Evolutionary conservation across 2,329 filamentous ascomycete species (phyloP), one percentile per base, ranked within the genome.

Genomic region (Aspergillus pseudotamarii): DNA sequence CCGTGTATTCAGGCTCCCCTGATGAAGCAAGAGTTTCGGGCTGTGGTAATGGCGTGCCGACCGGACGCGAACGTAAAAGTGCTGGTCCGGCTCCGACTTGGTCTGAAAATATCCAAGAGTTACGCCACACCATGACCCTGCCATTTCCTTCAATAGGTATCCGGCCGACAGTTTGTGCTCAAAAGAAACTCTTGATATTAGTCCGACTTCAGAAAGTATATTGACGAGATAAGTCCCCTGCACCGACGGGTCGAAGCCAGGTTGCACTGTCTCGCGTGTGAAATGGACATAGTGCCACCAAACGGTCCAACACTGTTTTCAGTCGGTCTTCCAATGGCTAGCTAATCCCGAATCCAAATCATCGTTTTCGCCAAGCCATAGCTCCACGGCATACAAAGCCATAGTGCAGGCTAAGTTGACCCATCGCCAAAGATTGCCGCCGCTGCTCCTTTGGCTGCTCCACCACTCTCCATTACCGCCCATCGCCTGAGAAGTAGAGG

Each of bases 241-340:
- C 21, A 36, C 23, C 36, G 32, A 26, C 21, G 21, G 16, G 26
- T 46, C 14, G 48, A 50, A 55, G 16, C 32, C 32, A 56, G 16
- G 14, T 21, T 23, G 58, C 36, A 26, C n/a, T 21, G 30, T 23
- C 36, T 59, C 16, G 34, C 50, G 28, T 45, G 23, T 21, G 16
- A 56, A 21, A 12, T 48, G 32, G 34, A 30, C 21, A 57, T 23
- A 50, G 1, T 45, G 55, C 48, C 54, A 41, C 34, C 28, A 38
- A 36, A 19, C 28, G 48, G 28, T 28, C 34, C 36, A 36, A 43
- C 36, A 23, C 11, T 23, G 23, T 21, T 21, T 21, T 91, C 84
- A 97, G 77, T 97, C 94, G 26, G 89, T 90, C 82, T 98, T 98
- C 94, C 94, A 98, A 78, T 98, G 94, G 45, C 87, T 88, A 4